These are phyloP conservation scores for Aureobasidium vineae DNA, from an alignment of 2,329 filamentous ascomycete genomes.

Conservation along the genomic window DNA sequence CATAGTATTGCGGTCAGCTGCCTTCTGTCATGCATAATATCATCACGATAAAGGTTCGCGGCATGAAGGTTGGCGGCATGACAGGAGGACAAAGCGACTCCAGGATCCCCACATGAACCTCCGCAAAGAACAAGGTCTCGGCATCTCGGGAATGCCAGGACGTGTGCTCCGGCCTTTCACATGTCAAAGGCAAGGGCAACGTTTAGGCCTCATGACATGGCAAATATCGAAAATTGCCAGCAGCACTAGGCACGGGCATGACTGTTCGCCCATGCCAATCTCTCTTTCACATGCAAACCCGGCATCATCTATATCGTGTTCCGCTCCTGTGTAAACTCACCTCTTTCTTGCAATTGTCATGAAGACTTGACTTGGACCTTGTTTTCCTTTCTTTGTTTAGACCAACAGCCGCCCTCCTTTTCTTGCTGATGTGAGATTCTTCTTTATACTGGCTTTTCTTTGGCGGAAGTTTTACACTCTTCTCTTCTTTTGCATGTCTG, in stretches of 20 bases:
- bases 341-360: conserved; percentile 2
- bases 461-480: background rate
- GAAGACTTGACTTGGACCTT: conserved; percentile 11
- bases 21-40: background rate
- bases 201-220: conserved; percentile 21
- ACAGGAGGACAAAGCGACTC: background rate
- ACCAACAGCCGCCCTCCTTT: background rate
- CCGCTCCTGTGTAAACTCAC: background rate
- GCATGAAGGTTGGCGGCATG: background rate
- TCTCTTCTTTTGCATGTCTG: conserved; percentile 1
- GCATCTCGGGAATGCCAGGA: background rate
- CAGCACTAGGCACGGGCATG: conserved; percentile 16
- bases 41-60: background rate
- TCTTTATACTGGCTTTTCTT: background rate
- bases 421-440: background rate
- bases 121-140: conserved; percentile 1
- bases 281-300: conserved; percentile 7
- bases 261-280: background rate
- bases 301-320: background rate
- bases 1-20: background rate
- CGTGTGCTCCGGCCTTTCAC: conserved; percentile 15
- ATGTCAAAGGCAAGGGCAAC: conserved; percentile 10
- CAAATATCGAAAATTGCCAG: background rate
- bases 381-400: conserved; percentile 12
- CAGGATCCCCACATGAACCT: conserved; percentile 13